These are phyloP conservation scores for Perilla frutescens DNA, from an alignment of 257 asterid species.

Conservation along the genomic window DNA sequence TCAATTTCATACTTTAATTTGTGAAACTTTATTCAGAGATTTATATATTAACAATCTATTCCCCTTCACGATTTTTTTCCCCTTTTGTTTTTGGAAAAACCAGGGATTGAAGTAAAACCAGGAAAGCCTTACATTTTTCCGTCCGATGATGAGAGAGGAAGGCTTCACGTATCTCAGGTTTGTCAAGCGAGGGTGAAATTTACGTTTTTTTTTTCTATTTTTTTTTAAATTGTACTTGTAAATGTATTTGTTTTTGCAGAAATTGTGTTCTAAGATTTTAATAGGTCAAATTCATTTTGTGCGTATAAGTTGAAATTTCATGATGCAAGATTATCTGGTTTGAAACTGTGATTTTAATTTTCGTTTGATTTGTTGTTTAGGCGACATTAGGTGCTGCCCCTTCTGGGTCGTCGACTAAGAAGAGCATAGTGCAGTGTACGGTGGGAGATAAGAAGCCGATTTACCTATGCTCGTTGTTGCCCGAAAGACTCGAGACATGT, in stretches of 20 bases:
- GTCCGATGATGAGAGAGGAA: conserved; percentile 53
- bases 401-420: conserved; percentile 59
- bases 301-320: neutral
- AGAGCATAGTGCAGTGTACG: conserved; percentile 73
- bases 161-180: conserved; percentile 94
- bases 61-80: neutral
- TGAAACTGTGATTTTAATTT: conserved; percentile 9
- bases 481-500: conserved; percentile 75
- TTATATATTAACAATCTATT: neutral
- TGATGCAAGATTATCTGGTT: conserved; percentile 25
- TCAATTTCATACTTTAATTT: neutral
- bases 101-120: conserved; percentile 85
- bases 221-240: neutral
- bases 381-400: conserved; percentile 65
- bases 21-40: neutral
- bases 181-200: neutral
- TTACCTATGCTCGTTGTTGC: conserved; percentile 72
- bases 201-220: neutral
- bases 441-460: conserved; percentile 84
- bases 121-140: conserved; percentile 62
- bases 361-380: conserved; percentile 44
- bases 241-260: conserved; percentile 3
- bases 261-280: conserved; percentile 6
- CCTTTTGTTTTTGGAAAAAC: neutral
- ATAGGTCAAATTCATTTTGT: neutral